A percentile compares a stretch with the other conserved stretches of the same genome.
Conservation (phyloP, 441 rosid genomes). For the Erodium moschatum region DNA sequence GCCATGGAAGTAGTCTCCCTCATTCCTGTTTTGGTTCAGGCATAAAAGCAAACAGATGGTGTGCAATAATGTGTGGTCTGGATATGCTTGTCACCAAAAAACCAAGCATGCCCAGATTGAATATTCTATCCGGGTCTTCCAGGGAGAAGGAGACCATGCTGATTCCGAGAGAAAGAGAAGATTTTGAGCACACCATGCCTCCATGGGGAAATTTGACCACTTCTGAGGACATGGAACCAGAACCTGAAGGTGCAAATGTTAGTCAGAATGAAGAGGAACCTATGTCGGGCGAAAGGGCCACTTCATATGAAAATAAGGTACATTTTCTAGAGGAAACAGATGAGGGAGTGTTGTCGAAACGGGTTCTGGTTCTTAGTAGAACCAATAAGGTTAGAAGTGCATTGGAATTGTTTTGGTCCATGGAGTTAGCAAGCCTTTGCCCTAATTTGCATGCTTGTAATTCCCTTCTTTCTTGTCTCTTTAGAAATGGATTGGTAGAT, state of each 20-base stretch:
- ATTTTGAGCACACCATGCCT: slow-evolving; percentile 25
- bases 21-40: slow-evolving; percentile 18
- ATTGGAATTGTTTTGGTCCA: slow-evolving; percentile 49
- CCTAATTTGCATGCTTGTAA: slow-evolving; percentile 59
- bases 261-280: not conserved
- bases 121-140: slow-evolving; percentile 10
- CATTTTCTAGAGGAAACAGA: slow-evolving; percentile 58
- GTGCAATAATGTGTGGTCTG: slow-evolving; percentile 13
- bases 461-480: slow-evolving; percentile 56
- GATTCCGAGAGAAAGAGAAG: slow-evolving; percentile 21
- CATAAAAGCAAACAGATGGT: slow-evolving; percentile 24
- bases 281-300: not conserved
- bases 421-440: slow-evolving; percentile 39
- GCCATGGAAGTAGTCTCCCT: slow-evolving; percentile 17
- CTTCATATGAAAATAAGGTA: slow-evolving; percentile 22
- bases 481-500: slow-evolving; percentile 41
- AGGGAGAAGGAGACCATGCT: slow-evolving; percentile 21
- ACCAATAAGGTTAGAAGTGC: slow-evolving; percentile 67
- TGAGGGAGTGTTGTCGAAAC: slow-evolving; percentile 50
- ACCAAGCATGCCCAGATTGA: slow-evolving; percentile 6
- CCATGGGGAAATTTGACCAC: slow-evolving; percentile 32
- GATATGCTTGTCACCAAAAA: slow-evolving; percentile 15
- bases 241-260: slow-evolving; percentile 14
- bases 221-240: slow-evolving; percentile 9
- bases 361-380: slow-evolving; percentile 66